Evolutionary conservation across 1,284 basidiomycete genomes (phyloP).

Genomic region (Ceratorhiza oryzae-sativae): DNA sequence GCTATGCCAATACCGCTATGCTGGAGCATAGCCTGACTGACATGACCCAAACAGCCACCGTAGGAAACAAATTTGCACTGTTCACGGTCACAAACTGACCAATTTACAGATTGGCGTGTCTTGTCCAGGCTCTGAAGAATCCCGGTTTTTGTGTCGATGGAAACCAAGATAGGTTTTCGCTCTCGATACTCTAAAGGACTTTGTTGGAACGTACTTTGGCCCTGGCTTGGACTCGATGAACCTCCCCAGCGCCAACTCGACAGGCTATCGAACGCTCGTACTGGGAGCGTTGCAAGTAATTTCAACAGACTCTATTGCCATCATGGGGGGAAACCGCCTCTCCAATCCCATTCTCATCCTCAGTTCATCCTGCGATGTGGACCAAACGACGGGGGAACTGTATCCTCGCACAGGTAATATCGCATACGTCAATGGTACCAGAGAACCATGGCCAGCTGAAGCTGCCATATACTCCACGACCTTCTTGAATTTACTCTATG

Average conservation of each 20-base stretch:
- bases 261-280: constrained; percentile 11
- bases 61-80: neutral
- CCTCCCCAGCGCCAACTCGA: neutral
- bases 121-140: neutral
- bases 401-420: neutral
- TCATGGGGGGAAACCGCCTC: neutral
- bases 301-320: constrained; percentile 6
- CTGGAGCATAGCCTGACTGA: constrained; percentile 25
- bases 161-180: constrained; percentile 13
- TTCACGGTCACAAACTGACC: neutral
- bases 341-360: neutral
- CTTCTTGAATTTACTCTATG: neutral
- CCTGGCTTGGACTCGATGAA: neutral
- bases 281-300: constrained; percentile 14
- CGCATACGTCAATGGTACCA: neutral
- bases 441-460: neutral
- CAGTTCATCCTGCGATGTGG: neutral
- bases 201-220: constrained; percentile 25
- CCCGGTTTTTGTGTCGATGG: constrained; percentile 11
- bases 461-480: neutral
- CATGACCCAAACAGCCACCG: constrained; percentile 1
- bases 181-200: constrained; percentile 7
- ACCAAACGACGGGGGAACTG: neutral
- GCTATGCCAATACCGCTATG: neutral
- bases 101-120: constrained; percentile 8